Percentiles rank a stretch among this genome's conserved stretches.
Conservation (phyloP, 176 grass and related monocot genomes). For the sorghum (Sorghum bicolor) region Sorghum_bicolor_NCBIv3 NC_012875.2:55824001-55824500, state of each 20-base stretch:
- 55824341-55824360: constrained; percentile 22
- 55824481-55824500: constrained; percentile 89
- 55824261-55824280: not conserved
- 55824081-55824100: not conserved
- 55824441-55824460: constrained; percentile 73
- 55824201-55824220: not conserved
- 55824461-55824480: constrained; percentile 84
- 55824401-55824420: constrained; percentile 55
- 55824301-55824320: constrained; percentile 6
- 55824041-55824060: not conserved
- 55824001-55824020: not conserved
- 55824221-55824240: not conserved
- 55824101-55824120: not conserved
- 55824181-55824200: not conserved
- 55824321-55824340: constrained; percentile 11
- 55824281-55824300: not conserved
- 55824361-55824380: constrained; percentile 52
- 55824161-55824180: not conserved
- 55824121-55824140: not conserved
- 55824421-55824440: constrained; percentile 40
- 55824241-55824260: constrained; percentile 2
- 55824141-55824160: not conserved
- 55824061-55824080: not conserved
- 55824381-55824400: constrained; percentile 75
- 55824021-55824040: not conserved